Evolutionary conservation across 1,139 yeast species (phyloP).

Genomic region (Yarrowia galli): DNA sequence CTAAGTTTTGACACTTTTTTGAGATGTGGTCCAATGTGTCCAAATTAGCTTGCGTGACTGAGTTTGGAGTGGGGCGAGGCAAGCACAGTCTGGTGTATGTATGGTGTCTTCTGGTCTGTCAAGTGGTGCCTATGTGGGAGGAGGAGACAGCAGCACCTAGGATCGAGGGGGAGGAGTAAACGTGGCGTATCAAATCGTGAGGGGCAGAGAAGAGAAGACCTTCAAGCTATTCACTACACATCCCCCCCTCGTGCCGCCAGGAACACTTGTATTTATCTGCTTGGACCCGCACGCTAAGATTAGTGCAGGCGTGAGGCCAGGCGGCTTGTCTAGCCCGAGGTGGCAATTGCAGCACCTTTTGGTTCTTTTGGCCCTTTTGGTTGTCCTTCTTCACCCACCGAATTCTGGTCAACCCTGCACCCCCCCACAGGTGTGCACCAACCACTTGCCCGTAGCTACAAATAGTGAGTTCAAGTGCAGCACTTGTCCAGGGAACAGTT

Average conservation of each 20-base stretch:
- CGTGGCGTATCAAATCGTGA: too few species aligned
- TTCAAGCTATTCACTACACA: too few species aligned
- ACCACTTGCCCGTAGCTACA: too few species aligned
- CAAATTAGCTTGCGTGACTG: constrained; percentile 34
- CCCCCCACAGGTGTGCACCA: not conserved
- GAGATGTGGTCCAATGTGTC: constrained; percentile 37
- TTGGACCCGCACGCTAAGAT: constrained; percentile 7
- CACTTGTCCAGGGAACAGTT: too few species aligned
- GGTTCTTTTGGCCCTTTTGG: too few species aligned
- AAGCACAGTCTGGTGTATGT: not conserved
- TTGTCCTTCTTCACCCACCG: not conserved
- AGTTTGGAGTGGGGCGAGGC: constrained; percentile 35
- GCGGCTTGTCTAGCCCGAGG: constrained; percentile 29
- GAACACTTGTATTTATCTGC: constrained; percentile 10
- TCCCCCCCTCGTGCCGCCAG: not conserved
- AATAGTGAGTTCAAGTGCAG: too few species aligned
- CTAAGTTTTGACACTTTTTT: constrained; percentile 35
- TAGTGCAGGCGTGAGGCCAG: constrained; percentile 32
- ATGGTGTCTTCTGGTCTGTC: too few species aligned
- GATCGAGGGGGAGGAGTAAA: too few species aligned
- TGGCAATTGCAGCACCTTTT: constrained; percentile 6
- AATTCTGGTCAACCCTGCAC: not conserved
- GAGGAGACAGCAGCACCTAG: too few species aligned
- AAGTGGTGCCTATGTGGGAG: too few species aligned
- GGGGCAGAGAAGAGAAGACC: too few species aligned